Evolutionary conservation across 2,329 filamentous ascomycete genomes (phyloP).

Genomic region (Trichophyton simii): DNA sequence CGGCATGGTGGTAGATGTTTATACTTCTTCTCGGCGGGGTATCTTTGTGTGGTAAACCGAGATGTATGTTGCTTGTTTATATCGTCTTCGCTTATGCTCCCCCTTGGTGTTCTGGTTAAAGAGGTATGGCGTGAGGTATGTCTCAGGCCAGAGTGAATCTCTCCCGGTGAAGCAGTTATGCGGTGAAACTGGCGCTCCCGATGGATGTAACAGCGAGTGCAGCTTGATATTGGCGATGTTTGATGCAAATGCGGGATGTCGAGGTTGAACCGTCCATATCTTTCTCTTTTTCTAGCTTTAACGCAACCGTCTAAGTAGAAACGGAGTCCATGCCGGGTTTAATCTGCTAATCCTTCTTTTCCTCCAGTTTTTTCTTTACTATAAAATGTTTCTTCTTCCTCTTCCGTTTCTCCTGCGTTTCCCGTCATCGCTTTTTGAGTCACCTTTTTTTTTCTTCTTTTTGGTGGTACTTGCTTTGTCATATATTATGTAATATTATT

Average conservation of each 20-base stretch:
- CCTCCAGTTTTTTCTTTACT: background rate
- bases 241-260: background rate
- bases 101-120: background rate
- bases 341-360: background rate
- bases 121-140: background rate
- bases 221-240: background rate
- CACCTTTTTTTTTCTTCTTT: background rate
- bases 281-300: background rate
- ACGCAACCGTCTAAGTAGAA: background rate
- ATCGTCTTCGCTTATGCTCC: background rate
- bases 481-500: background rate
- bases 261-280: background rate
- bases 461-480: background rate
- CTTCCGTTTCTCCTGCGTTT: background rate
- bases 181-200: background rate
- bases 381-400: background rate
- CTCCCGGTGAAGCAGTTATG: background rate
- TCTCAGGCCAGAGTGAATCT: background rate
- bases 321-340: background rate
- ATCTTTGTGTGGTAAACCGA: background rate
- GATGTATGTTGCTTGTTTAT: background rate
- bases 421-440: background rate
- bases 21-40: slow-evolving; percentile 5
- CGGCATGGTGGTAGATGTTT: slow-evolving; percentile 1
- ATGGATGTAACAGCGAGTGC: background rate